phyloP scores from a whole-genome alignment of 495 filamentous ascomycete species.

The Alectoria sarmentosa region DNA sequence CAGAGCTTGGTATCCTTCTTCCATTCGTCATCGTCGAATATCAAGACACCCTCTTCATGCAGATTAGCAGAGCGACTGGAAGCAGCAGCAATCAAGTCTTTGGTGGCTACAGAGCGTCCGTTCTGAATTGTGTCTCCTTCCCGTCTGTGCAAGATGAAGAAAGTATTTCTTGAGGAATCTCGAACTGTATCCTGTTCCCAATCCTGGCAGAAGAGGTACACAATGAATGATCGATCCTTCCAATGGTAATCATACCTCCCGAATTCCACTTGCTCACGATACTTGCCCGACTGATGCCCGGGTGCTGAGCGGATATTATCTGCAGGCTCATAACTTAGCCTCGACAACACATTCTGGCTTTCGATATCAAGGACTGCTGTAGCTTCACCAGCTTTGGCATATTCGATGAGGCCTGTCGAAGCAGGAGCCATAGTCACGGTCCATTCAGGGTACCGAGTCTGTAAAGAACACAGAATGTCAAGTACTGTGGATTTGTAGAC shows the following conservation, averaged over 20 bases:
- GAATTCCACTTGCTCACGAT: too few species aligned
- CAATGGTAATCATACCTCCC: constrained; percentile 36
- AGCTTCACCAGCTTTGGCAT: constrained; percentile 35
- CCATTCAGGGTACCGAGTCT: background rate
- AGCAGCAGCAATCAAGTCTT: constrained; percentile 34
- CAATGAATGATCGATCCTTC: constrained; percentile 34
- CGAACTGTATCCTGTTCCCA: too few species aligned
- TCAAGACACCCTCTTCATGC: constrained; percentile 35
- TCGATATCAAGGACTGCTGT: constrained; percentile 35
- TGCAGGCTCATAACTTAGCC: too few species aligned
- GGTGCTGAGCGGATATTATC: constrained; percentile 23
- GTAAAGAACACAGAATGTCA: background rate
- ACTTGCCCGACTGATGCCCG: constrained; percentile 29
- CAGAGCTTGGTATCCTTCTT: constrained; percentile 32
- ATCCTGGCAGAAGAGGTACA: constrained; percentile 26
- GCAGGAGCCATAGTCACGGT: constrained; percentile 29
- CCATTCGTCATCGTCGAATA: constrained; percentile 37
- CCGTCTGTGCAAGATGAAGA: constrained; percentile 16
- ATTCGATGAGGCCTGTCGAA: constrained; percentile 32
- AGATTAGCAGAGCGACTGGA: constrained; percentile 33
- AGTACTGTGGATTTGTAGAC: background rate
- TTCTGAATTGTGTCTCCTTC: constrained; percentile 7
- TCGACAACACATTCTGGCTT: constrained; percentile 30
- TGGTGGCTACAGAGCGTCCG: constrained; percentile 25
- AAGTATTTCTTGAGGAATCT: too few species aligned